Conservation (phyloP, 2,329 filamentous ascomycete species). For the Metarhizium brunneum region DNA sequence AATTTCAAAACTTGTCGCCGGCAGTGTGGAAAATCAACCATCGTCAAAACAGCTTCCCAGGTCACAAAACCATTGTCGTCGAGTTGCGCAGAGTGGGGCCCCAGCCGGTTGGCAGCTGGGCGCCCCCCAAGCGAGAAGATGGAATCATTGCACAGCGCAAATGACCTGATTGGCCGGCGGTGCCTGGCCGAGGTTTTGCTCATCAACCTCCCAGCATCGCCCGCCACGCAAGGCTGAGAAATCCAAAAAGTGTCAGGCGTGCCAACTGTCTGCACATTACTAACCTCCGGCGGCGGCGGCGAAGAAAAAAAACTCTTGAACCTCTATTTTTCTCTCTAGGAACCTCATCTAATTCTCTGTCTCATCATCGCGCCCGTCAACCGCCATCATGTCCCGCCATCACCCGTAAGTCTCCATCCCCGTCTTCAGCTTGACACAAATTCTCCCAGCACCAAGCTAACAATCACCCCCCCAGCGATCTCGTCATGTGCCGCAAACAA, state of each 20-base stretch:
- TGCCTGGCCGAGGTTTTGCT: neutral
- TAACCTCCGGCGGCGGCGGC: too few species aligned
- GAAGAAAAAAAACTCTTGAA: neutral
- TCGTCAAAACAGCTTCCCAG: neutral
- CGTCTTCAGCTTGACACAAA: neutral
- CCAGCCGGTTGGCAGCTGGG: neutral
- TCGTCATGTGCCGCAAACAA: conserved; percentile 99
- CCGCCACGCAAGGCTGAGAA: conserved; percentile 32
- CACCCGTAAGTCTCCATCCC: conserved; percentile 58
- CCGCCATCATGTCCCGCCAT: conserved; percentile 74
- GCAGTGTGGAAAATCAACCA: neutral
- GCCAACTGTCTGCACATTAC: too few species aligned
- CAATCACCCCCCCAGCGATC: conserved; percentile 51
- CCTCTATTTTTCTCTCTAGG: neutral
- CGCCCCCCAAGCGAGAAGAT: neutral
- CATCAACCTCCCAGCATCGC: neutral
- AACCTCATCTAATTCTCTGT: neutral
- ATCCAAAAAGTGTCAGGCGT: conserved; percentile 14
- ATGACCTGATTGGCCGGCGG: conserved; percentile 1
- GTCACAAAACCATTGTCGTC: neutral
- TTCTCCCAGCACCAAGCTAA: conserved; percentile 14
- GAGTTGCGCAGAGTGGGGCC: neutral
- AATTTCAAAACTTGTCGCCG: neutral
- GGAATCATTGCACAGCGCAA: neutral
- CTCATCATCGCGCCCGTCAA: neutral